Percentiles rank a stretch among this genome's conserved stretches.
Conservation (phyloP, 1,139 yeast genomes). For the Yamadazyma songkhlaensis region DNA sequence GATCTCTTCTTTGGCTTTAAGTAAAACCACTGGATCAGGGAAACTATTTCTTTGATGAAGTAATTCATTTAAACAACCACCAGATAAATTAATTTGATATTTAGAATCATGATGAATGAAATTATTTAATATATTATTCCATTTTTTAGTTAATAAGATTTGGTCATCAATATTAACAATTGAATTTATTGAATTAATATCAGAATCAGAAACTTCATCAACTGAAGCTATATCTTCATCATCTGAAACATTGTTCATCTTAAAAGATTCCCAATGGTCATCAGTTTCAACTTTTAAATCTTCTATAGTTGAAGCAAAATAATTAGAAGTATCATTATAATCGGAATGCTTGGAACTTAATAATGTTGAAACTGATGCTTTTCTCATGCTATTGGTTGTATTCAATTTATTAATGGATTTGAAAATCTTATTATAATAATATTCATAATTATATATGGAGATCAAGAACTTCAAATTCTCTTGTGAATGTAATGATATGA, state of each 20-base stretch:
- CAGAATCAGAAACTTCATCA: constrained; percentile 6
- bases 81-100: constrained; percentile 44
- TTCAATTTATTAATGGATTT: constrained; percentile 7
- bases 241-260: constrained; percentile 19
- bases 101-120: constrained; percentile 37
- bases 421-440: constrained; percentile 14
- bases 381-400: constrained; percentile 2
- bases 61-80: constrained; percentile 29
- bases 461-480: constrained; percentile 47
- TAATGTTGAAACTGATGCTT: constrained; percentile 2
- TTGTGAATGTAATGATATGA: constrained; percentile 33
- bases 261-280: constrained; percentile 28
- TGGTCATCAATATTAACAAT: constrained; percentile 6
- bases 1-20: constrained; percentile 43
- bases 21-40: constrained; percentile 39
- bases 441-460: constrained; percentile 45
- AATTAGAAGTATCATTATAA: constrained; percentile 24
- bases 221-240: constrained; percentile 14
- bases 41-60: constrained; percentile 19
- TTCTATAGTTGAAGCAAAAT: constrained; percentile 33
- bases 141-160: constrained; percentile 12
- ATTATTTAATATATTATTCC: constrained; percentile 27
- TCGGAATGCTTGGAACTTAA: constrained; percentile 9
- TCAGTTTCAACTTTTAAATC: constrained; percentile 19
- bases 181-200: constrained; percentile 7